Base-by-base conservation (phyloP, 768 basidiomycete species). In the Kwoniella mangroviensis region DNA sequence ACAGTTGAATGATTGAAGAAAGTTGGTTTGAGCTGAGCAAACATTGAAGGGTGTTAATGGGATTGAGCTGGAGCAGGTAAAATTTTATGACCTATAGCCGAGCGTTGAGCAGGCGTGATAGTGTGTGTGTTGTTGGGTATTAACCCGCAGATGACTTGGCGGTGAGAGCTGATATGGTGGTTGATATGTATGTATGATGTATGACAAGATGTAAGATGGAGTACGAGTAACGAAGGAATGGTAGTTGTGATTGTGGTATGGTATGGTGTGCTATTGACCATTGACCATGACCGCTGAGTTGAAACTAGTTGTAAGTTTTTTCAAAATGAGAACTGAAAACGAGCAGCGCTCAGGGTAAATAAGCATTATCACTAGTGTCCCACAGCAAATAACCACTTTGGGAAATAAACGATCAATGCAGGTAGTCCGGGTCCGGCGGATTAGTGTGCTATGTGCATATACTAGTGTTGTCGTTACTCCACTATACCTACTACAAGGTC, bases 21-120 rank as follows among this genome's bases (percentile, higher is more conserved):
- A 49, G 34, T 40, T 22, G 59, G 52, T 63, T 68, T 62, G 34
- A 61, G 59, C 67, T 63, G 67, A 62, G 59, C 67, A 68, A 68
- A 68, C 67, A 68, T 68, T 52, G 67, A 68, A 54, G 40, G 67
- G 45, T 49, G 45, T 3, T 49, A 19, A 49, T 13, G 45, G 45
- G 45, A 34, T 34, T 34, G 45, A 49, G 45, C 45, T 49, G 45
- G 12, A 15, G 12, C 12, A 49, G 45, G 6, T 49, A 49, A 49
- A 49, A 49, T 49, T 49, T 49, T 49, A 49, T 19, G 10, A 49
- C 13, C 45, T 19, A 49, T 13, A 49, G 45, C 45, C 12, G 19
- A 19, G 19, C 13, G 13, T 49, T 49, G 45, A 49, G 45, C 45
- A 15, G 45, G 12, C 12, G 45, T 19, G 45, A 49, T 49, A 17